Base-by-base conservation (phyloP, 2,329 filamentous ascomycete genomes). In the Claviceps capensis region DNA sequence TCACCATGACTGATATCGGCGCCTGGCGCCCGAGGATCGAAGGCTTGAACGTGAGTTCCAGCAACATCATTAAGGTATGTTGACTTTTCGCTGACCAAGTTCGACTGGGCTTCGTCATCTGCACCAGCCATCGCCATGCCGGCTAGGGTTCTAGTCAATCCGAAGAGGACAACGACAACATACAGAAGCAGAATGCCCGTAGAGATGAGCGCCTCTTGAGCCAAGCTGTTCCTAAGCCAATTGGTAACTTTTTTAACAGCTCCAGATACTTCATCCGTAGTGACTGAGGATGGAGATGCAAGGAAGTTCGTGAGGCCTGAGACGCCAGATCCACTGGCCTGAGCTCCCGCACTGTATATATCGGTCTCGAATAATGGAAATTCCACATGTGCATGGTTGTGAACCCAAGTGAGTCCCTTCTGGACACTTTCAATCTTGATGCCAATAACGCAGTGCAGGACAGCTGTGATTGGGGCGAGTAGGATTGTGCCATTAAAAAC, bases 371-470 rank as follows among this genome's bases (percentile, higher is more conserved):
- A 82, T 50, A 79, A 69, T 0, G 93, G 93, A 59, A 98, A 85
- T 54, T 80, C 73, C 59, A 98, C 77, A 55, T 93, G 79, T 3
- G 93, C 88, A 64, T 97, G 73, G 58, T 97, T 84, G 61, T 86
- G 80, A 11, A 95, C 86, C 91, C 91, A 98, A 1, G 87, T 95
- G n/a, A 97, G 75, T 13, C 86, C 93, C 62, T 86, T 84, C 65
- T 97, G 81, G 57, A 98, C 81, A 22, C 82, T 79, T 58, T 86
- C 81, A 56, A 97, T 77, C 72, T 97, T 97, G 62, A 95, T 75
- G 7, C 84, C 81, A 57, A 97, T 81, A n/a, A 97, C 75, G 63
- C 93, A 97, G 63, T 87, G 79, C 56, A 96, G 77, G 37, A 96
- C 81, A 44, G 87, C 84, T 61, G 81, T 75, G 61, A 95, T 83